Evolutionary conservation across 2,329 filamentous ascomycete species (phyloP).

Genomic region (Kalaharituber pfeilii): DNA sequence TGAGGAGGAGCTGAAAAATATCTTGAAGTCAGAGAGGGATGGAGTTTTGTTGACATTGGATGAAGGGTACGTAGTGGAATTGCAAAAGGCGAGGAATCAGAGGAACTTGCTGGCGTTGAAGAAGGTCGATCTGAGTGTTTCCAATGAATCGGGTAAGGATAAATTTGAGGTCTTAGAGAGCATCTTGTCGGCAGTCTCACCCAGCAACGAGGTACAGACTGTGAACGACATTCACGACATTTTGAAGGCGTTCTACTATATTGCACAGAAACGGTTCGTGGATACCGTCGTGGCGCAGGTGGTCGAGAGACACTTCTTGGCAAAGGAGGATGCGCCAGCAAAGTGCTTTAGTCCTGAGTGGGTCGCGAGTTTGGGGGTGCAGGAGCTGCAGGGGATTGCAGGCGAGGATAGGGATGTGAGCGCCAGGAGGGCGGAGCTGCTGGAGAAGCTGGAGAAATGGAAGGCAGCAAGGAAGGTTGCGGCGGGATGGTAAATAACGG

Average conservation of each 20-base stretch:
- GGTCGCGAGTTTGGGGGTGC: conserved; percentile 32
- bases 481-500: no score
- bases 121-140: background rate
- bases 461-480: conserved; percentile 27
- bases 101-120: conserved; percentile 18
- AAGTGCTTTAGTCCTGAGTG: conserved; percentile 36
- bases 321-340: conserved; percentile 33
- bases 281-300: conserved; percentile 45
- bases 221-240: conserved; percentile 40
- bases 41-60: conserved; percentile 36
- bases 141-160: no score
- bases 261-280: conserved; percentile 43
- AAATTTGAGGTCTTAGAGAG: no score
- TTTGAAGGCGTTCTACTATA: conserved; percentile 43
- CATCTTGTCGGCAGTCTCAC: conserved; percentile 20
- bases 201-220: conserved; percentile 18
- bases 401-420: conserved; percentile 36
- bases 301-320: conserved; percentile 34
- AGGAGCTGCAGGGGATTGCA: conserved; percentile 39
- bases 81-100: conserved; percentile 27
- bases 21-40: conserved; percentile 36
- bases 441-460: conserved; percentile 32
- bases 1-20: conserved; percentile 34
- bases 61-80: conserved; percentile 35
- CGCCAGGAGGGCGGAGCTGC: conserved; percentile 31